Conservation (phyloP, 2,329 filamentous ascomycete genomes). For the Didymella glomerata region DNA sequence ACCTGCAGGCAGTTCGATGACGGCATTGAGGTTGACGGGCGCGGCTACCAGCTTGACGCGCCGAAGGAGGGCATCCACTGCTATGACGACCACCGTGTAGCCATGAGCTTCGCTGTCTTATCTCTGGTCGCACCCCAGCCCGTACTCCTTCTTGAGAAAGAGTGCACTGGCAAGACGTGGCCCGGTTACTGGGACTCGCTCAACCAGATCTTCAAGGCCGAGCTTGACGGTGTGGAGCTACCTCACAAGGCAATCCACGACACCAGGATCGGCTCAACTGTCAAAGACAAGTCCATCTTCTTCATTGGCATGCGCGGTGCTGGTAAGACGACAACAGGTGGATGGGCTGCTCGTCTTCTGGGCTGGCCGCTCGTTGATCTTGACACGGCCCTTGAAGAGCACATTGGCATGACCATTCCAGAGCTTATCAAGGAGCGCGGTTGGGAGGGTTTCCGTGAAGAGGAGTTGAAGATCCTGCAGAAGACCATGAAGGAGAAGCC, state of each 20-base stretch:
- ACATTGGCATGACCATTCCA: slow-evolving; percentile 78
- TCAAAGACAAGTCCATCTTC: slow-evolving; percentile 74
- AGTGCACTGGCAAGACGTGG: slow-evolving; percentile 98
- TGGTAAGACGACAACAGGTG: slow-evolving; percentile 92
- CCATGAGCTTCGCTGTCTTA: slow-evolving; percentile 97
- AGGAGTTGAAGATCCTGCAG: slow-evolving; percentile 78
- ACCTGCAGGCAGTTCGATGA: slow-evolving; percentile 87
- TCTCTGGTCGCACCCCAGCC: slow-evolving; percentile 74
- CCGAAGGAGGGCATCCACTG: slow-evolving; percentile 77
- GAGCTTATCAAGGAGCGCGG: slow-evolving; percentile 81
- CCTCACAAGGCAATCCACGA: slow-evolving; percentile 48
- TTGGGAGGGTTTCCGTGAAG: slow-evolving; percentile 87
- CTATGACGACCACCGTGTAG: slow-evolving; percentile 97
- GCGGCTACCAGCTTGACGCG: slow-evolving; percentile 59
- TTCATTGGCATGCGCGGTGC: slow-evolving; percentile 98
- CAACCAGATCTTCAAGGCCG: slow-evolving; percentile 77
- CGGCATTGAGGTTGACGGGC: slow-evolving; percentile 80
- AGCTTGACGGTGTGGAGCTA: slow-evolving; percentile 76
- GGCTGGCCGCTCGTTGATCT: slow-evolving; percentile 84
- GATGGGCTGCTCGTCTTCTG: slow-evolving; percentile 80
- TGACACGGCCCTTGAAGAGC: slow-evolving; percentile 83
- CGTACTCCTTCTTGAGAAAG: slow-evolving; percentile 83
- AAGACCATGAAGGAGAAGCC: slow-evolving; percentile 78
- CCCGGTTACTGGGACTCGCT: slow-evolving; percentile 97
- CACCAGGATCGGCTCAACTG: slow-evolving; percentile 36